Conservation (phyloP, 2,329 filamentous ascomycete genomes). For the Colletotrichum sp. region DNA sequence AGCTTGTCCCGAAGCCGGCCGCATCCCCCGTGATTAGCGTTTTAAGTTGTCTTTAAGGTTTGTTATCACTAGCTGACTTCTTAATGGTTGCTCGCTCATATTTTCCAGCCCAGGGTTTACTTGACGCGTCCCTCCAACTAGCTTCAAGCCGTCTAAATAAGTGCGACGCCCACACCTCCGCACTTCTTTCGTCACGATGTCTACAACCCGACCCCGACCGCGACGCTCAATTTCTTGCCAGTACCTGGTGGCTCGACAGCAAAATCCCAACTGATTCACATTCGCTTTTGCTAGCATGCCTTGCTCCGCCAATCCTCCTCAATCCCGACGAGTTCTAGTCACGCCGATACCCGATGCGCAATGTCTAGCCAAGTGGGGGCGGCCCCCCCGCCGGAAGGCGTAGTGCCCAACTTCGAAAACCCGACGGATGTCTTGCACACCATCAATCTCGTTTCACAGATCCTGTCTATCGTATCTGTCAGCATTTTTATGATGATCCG, state of each 20-base stretch:
- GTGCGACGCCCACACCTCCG: neutral
- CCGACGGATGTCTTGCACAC: slow-evolving; percentile 30
- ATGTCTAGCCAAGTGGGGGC: slow-evolving; percentile 8
- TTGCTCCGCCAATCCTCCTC: neutral
- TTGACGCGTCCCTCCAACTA: neutral
- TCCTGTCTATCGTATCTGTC: slow-evolving; percentile 28
- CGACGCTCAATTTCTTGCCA: neutral
- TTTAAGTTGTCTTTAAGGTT: neutral
- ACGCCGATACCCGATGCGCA: neutral
- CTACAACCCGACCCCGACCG: too few species aligned
- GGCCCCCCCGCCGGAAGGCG: slow-evolving; percentile 28
- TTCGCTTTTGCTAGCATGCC: slow-evolving; percentile 1
- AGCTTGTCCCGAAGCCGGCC: neutral
- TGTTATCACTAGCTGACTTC: neutral
- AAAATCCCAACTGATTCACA: neutral
- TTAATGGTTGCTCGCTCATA: neutral
- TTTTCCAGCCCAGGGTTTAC: neutral
- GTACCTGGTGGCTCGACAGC: neutral
- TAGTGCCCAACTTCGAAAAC: slow-evolving; percentile 27
- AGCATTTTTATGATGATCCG: slow-evolving; percentile 29
- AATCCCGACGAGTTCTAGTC: neutral
- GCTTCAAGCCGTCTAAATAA: neutral
- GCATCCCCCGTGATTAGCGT: neutral
- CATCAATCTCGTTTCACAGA: slow-evolving; percentile 30
- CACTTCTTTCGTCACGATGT: accelerated